These are phyloP conservation scores for Talaromyces thailandensis DNA, from an alignment of 495 filamentous ascomycete species.

Conservation along the genomic window DNA sequence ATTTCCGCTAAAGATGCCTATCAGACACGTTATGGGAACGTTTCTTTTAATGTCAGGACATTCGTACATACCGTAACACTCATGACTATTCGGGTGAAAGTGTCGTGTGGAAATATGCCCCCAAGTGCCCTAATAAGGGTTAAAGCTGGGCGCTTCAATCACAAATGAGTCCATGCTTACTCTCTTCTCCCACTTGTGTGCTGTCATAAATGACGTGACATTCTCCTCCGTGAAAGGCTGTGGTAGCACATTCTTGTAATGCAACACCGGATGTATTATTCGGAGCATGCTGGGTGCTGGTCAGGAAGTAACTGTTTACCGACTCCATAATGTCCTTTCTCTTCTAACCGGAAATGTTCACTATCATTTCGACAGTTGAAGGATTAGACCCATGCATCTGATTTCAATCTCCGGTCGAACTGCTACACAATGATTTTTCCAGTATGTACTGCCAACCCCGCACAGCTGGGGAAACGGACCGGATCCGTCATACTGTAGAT, in stretches of 20 bases:
- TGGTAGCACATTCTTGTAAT: too few species aligned
- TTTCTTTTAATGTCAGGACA: neutral
- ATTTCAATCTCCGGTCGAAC: too few species aligned
- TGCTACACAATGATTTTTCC: too few species aligned
- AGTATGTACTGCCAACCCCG: too few species aligned
- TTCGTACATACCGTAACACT: neutral
- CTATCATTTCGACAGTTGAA: too few species aligned
- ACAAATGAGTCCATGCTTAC: neutral
- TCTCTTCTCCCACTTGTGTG: too few species aligned
- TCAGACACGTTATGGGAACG: neutral
- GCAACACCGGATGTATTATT: neutral
- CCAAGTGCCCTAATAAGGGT: neutral
- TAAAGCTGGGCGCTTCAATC: neutral
- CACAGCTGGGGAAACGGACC: too few species aligned
- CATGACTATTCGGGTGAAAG: neutral
- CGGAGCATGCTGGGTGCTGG: neutral
- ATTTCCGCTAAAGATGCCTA: neutral
- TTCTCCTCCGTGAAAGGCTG: too few species aligned
- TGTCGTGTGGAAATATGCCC: neutral
- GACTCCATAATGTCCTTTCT: neutral
- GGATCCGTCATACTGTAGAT: too few species aligned
- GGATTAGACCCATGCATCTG: too few species aligned
- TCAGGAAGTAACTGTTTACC: neutral
- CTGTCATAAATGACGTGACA: too few species aligned
- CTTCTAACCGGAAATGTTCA: too few species aligned